phyloP scores from a whole-genome alignment of 441 rosid genomes.

The Isatis lusitanica region DNA sequence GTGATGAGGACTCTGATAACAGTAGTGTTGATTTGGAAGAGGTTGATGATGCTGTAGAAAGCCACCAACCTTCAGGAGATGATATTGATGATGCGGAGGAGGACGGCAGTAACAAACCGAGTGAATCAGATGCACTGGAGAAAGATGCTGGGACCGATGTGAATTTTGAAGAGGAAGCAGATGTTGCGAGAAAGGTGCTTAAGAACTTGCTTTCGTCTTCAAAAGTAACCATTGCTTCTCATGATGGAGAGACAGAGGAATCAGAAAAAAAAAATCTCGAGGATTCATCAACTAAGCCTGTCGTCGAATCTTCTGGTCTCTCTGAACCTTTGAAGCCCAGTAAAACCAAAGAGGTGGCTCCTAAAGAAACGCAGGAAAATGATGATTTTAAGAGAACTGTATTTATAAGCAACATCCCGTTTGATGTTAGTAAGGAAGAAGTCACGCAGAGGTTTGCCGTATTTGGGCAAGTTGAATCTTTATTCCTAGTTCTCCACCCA shows the following conservation, averaged over 20 bases:
- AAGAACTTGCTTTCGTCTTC: slow-evolving; percentile 57
- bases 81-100: slow-evolving; percentile 34
- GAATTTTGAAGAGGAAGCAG: slow-evolving; percentile 77
- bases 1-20: slow-evolving; percentile 49
- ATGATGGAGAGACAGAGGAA: slow-evolving; percentile 43
- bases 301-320: slow-evolving; percentile 37
- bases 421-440: slow-evolving; percentile 66
- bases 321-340: slow-evolving; percentile 42
- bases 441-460: slow-evolving; percentile 72
- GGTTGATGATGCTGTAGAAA: slow-evolving; percentile 38
- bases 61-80: slow-evolving; percentile 25
- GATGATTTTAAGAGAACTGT: slow-evolving; percentile 71
- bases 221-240: slow-evolving; percentile 43
- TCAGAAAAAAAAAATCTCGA: slow-evolving; percentile 35
- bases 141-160: slow-evolving; percentile 39
- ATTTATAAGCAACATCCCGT: slow-evolving; percentile 84
- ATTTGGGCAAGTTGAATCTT: slow-evolving; percentile 78
- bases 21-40: slow-evolving; percentile 66
- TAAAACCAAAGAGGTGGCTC: slow-evolving; percentile 41
- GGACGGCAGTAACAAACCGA: slow-evolving; percentile 33
- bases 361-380: slow-evolving; percentile 42
- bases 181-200: slow-evolving; percentile 73
- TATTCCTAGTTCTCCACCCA: slow-evolving; percentile 77
- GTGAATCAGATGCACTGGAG: slow-evolving; percentile 38
- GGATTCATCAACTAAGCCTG: slow-evolving; percentile 33